A percentile compares a stretch with the other conserved stretches of the same genome.
Evolutionary conservation across 1,139 yeast genomes (phyloP).

Genomic region (Geotrichum histeridarum): DNA sequence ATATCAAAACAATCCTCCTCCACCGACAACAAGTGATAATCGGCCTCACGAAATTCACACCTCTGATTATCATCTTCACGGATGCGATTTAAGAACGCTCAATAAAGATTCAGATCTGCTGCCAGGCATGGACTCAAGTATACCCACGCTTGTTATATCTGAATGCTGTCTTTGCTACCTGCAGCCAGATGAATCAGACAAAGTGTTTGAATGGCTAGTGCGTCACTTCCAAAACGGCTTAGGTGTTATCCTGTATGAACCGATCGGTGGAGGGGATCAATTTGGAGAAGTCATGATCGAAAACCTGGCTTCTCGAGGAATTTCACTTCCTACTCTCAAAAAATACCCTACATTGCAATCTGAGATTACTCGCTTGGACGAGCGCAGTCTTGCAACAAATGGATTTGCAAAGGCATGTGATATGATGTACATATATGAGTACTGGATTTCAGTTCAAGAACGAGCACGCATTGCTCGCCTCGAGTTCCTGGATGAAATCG

Average conservation of each 20-base stretch:
- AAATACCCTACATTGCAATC: conserved; percentile 46
- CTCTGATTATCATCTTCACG: conserved; percentile 48
- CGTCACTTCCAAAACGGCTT: conserved; percentile 20
- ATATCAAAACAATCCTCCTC: conserved; percentile 3
- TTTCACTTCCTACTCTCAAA: conserved; percentile 61
- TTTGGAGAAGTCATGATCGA: conserved; percentile 81
- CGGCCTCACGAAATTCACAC: conserved; percentile 39
- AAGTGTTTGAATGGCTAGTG: conserved; percentile 43
- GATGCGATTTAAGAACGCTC: conserved; percentile 49
- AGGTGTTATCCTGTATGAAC: conserved; percentile 69
- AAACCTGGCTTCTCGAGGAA: conserved; percentile 65
- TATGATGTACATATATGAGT: conserved; percentile 55
- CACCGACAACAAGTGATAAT: background rate
- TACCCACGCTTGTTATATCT: conserved; percentile 71
- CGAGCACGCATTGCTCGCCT: conserved; percentile 50
- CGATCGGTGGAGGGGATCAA: conserved; percentile 62
- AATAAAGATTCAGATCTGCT: conserved; percentile 20
- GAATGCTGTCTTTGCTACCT: conserved; percentile 90
- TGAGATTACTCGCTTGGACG: conserved; percentile 41
- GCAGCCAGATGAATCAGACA: conserved; percentile 51
- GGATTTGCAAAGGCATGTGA: conserved; percentile 43
- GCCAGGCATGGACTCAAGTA: conserved; percentile 35
- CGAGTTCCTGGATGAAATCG: conserved; percentile 85
- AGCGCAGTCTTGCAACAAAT: conserved; percentile 24
- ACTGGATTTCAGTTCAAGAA: conserved; percentile 52